These are phyloP conservation scores for Striga hermonthica DNA, from an alignment of 305 asterid species.

Conservation along the genomic window DNA sequence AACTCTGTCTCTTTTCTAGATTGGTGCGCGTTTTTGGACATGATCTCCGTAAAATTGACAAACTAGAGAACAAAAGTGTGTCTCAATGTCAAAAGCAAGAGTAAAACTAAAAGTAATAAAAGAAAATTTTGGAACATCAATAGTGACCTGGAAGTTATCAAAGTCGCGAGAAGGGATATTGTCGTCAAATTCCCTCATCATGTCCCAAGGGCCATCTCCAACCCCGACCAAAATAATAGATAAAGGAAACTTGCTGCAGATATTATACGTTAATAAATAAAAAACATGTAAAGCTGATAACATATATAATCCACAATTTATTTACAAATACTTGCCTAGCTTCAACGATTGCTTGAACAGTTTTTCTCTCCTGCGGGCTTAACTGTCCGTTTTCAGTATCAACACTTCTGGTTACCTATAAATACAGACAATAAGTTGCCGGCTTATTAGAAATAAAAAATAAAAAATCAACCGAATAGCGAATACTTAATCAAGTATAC, in stretches of 20 bases:
- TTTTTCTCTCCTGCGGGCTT: conserved; percentile 89
- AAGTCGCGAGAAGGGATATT: conserved; percentile 92
- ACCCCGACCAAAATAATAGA: conserved; percentile 93
- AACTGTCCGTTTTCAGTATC: conserved; percentile 77
- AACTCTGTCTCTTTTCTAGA: conserved; percentile 91
- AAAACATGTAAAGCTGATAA: conserved; percentile 17
- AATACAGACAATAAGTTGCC: conserved; percentile 20
- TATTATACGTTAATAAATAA: neutral
- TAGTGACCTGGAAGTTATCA: conserved; percentile 84
- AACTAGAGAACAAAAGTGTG: conserved; percentile 46
- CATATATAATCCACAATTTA: neutral
- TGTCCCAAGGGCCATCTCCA: conserved; percentile 99
- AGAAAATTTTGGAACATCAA: neutral
- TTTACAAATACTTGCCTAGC: conserved; percentile 58
- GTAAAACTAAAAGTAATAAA: neutral
- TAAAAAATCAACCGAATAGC: conserved; percentile 4
- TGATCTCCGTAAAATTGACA: conserved; percentile 88
- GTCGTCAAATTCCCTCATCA: conserved; percentile 96
- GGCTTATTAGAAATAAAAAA: neutral
- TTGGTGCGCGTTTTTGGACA: conserved; percentile 68
- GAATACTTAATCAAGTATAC: conserved; percentile 35
- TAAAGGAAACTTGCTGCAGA: conserved; percentile 76
- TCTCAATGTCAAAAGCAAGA: conserved; percentile 1
- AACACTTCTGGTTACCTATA: conserved; percentile 90
- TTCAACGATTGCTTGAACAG: conserved; percentile 86